Conservation (phyloP, 768 basidiomycete genomes). For the Strobilomyces confusus region DNA sequence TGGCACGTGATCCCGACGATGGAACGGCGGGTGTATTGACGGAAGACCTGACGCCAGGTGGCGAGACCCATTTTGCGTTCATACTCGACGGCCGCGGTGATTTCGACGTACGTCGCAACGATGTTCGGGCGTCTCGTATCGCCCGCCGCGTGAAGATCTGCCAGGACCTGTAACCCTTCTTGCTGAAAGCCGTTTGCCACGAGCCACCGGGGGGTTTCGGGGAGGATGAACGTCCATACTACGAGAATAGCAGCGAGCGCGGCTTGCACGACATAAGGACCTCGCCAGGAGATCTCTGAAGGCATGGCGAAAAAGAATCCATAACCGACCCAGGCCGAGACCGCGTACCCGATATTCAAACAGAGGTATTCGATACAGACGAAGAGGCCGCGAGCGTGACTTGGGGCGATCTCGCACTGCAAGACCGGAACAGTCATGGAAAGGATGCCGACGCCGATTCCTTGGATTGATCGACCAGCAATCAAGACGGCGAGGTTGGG, state of each 20-base stretch:
- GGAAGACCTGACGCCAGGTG: slow-evolving; percentile 48
- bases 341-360: slow-evolving; percentile 47
- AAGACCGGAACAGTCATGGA: slow-evolving; percentile 49
- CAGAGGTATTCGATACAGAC: slow-evolving; percentile 52
- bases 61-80: slow-evolving; percentile 40
- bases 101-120: slow-evolving; percentile 42
- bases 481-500: slow-evolving; percentile 40
- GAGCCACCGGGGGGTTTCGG: slow-evolving; percentile 53
- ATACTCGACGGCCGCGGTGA: slow-evolving; percentile 36
- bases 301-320: slow-evolving; percentile 45
- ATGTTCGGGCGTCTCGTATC: slow-evolving; percentile 42
- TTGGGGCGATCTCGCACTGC: slow-evolving; percentile 47
- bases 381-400: slow-evolving; percentile 47
- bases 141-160: slow-evolving; percentile 54
- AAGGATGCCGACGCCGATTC: slow-evolving; percentile 47
- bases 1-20: slow-evolving; percentile 53
- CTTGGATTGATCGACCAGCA: slow-evolving; percentile 44
- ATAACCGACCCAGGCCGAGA: slow-evolving; percentile 48
- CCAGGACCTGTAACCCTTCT: slow-evolving; percentile 49
- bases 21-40: slow-evolving; percentile 45
- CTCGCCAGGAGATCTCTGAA: slow-evolving; percentile 50
- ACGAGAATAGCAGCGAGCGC: slow-evolving; percentile 45
- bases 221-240: slow-evolving; percentile 45
- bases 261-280: slow-evolving; percentile 52
- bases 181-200: slow-evolving; percentile 48